Evolutionary conservation across 495 filamentous ascomycete genomes (phyloP).

Genomic region (Penicillium soppii): DNA sequence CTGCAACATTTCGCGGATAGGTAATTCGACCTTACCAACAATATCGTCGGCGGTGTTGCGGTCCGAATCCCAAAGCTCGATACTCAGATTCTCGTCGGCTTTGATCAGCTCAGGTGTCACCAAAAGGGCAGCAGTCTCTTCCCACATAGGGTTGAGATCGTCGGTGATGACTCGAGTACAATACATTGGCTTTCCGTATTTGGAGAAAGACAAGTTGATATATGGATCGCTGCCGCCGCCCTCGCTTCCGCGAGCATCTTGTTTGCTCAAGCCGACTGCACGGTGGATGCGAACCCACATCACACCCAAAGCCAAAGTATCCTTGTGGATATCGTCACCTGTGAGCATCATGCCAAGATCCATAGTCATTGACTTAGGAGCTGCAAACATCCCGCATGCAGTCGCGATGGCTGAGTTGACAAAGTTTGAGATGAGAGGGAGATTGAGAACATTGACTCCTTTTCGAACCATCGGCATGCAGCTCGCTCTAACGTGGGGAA

Average conservation of each 20-base stretch:
- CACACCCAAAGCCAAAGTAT: constrained; percentile 78
- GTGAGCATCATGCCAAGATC: constrained; percentile 87
- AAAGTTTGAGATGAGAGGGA: constrained; percentile 92
- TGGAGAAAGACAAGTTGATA: constrained; percentile 71
- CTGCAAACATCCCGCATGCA: constrained; percentile 85
- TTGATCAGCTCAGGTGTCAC: constrained; percentile 88
- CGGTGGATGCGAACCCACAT: constrained; percentile 91
- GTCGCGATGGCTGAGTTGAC: constrained; percentile 94
- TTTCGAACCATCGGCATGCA: constrained; percentile 88
- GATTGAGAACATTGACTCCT: constrained; percentile 87
- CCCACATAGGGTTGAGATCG: constrained; percentile 90
- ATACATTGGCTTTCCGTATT: constrained; percentile 98
- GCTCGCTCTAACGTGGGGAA: constrained; percentile 85
- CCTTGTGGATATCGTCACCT: constrained; percentile 88
- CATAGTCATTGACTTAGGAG: constrained; percentile 92
- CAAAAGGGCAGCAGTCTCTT: constrained; percentile 82
- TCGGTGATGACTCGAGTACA: constrained; percentile 94
- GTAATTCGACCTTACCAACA: constrained; percentile 89
- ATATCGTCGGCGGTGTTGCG: constrained; percentile 87
- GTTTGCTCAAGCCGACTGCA: constrained; percentile 83
- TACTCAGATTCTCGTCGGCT: constrained; percentile 84
- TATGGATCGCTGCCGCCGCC: constrained; percentile 93
- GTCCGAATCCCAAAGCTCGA: constrained; percentile 96
- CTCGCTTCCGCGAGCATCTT: constrained; percentile 79
- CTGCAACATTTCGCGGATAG: constrained; percentile 91